A percentile compares a stretch with the other conserved stretches of the same genome.
Conservation (phyloP, 208 protist species). For the Sergeia podlipaevii region DNA sequence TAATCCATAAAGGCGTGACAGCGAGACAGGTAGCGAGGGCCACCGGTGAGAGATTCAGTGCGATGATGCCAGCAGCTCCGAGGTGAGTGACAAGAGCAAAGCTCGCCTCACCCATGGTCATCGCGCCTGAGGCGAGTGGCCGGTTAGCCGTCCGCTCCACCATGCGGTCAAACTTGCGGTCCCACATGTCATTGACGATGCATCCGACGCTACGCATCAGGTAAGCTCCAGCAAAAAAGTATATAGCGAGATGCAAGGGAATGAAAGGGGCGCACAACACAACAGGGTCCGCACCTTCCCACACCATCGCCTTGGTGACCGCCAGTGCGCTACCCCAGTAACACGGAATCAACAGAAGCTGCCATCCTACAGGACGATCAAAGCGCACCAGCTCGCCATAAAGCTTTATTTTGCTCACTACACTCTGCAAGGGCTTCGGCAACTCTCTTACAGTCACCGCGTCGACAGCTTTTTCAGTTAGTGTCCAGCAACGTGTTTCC, state of each 20-base stretch:
- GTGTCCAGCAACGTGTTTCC: constrained; percentile 52
- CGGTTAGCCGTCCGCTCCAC: constrained; percentile 67
- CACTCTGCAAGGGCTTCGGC: constrained; percentile 33
- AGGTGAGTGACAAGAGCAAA: constrained; percentile 42
- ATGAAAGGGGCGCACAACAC: constrained; percentile 77
- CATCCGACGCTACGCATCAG: constrained; percentile 80
- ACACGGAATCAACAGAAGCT: constrained; percentile 73
- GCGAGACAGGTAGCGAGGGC: constrained; percentile 51
- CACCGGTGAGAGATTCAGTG: constrained; percentile 61
- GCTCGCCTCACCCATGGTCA: constrained; percentile 53
- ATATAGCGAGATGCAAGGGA: constrained; percentile 60
- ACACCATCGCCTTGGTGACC: constrained; percentile 77
- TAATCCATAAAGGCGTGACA: constrained; percentile 55
- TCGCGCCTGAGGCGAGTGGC: constrained; percentile 52
- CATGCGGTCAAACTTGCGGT: constrained; percentile 66
- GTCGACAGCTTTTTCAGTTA: constrained; percentile 25
- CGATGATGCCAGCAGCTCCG: constrained; percentile 37
- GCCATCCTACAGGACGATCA: constrained; percentile 63
- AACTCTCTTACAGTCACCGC: constrained; percentile 14
- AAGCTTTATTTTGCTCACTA: constrained; percentile 27
- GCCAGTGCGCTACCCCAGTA: constrained; percentile 77
- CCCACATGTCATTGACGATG: constrained; percentile 86
- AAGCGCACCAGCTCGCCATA: constrained; percentile 68
- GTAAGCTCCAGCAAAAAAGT: constrained; percentile 67
- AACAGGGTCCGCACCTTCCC: constrained; percentile 80